Evolutionary conservation across 2,329 filamentous ascomycete species (phyloP), one percentile per base, ranked within the genome.

Genomic region (Colletotrichum scovillei): DNA sequence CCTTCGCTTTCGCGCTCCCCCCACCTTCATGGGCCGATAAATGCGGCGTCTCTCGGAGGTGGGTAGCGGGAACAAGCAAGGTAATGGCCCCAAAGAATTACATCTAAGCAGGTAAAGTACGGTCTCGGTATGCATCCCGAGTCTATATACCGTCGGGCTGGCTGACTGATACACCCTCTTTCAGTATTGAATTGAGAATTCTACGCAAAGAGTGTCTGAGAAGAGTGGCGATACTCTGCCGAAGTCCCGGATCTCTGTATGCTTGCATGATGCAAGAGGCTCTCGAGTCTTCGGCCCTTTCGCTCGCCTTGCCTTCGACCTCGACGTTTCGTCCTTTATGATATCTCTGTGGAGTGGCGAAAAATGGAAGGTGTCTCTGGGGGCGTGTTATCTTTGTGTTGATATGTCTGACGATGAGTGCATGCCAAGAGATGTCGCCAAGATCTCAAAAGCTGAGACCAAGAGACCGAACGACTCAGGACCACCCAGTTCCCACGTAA

Each of bases 21-120:
- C 63, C 69, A 63, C 63, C 11, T 8, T 4, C 22, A 67, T 63
- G 69, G 49, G 49, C 59, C 49, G 58, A 60, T 28, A 12, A 53
- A 49, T 67, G 56, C 62, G 24, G 58, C 49, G 11, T 22, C n/a
- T 53, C 35, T 52, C 57, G 35, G 30, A n/a, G 32, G 65, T 16
- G 35, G n/a, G n/a, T 60, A 32, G 26, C 35, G 42, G 24, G 2
- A 16, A 26, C 22, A 49, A 42, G 38, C 38, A 42, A 42, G 38
- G 38, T 14, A 42, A 19, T 11, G 5, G 22, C 19, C n/a, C 26
- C 19, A 22, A 57, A n/a, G n/a, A 58, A 58, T 42, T 58, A 14
- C 56, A 24, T 58, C 38, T 46, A 60, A 62, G n/a, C n/a, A 46
- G 28, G 12, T 19, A 58, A 12, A 7, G 30, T 35, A 58, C n/a